Base-by-base conservation (phyloP, 352 stramenopile genomes). In the Phytophthora meadii region DNA sequence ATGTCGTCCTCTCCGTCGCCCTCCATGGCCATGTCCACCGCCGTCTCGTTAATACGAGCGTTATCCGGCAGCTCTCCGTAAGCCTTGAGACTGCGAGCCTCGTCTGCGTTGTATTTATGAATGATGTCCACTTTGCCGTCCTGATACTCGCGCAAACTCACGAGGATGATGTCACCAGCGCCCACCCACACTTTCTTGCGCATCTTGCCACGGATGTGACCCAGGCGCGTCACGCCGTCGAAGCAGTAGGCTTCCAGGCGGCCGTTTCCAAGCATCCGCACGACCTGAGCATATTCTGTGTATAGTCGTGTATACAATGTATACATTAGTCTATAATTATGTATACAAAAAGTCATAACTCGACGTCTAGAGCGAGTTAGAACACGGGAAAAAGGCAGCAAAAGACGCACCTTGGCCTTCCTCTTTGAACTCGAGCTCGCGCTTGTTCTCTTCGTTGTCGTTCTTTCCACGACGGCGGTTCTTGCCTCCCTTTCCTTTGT, bases 131-230 rank as follows among this genome's bases (percentile, higher is more conserved):
- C 97, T 83, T 99, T 99, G 86, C 98, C 97, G 79, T 99, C 97
- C 85, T 99, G 98, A 88, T 99, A 99, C 72, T 99, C 97, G 75
- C 98, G 89, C 68, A 99, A 95, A 74, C 95, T 98, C 57, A 99
- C 94, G 51, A 99, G 87, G 50, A 99, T 98, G 82, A 99, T 99
- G 79, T 99, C 98, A 61, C 98, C 98, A 10, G 94, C 93, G 55
- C 92, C 97, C 32, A 99, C 97, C 97, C 97, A 99, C 50, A 99
- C 97, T 93, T 99, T 99, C 80, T 99, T 99, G 55, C 98, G 87
- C 98, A 99, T 99, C 77, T 99, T 99, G 69, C 98, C 98, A 68
- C 98, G 93, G 82, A 99, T 99, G 82, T 99, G 97, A 56, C 97
- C 96, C 54, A 99, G 79, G 39, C 98, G 93, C 64, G 96, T 99